Conservation (phyloP, 2,329 filamentous ascomycete species). For the Iodosphaeria phyllophila region DNA sequence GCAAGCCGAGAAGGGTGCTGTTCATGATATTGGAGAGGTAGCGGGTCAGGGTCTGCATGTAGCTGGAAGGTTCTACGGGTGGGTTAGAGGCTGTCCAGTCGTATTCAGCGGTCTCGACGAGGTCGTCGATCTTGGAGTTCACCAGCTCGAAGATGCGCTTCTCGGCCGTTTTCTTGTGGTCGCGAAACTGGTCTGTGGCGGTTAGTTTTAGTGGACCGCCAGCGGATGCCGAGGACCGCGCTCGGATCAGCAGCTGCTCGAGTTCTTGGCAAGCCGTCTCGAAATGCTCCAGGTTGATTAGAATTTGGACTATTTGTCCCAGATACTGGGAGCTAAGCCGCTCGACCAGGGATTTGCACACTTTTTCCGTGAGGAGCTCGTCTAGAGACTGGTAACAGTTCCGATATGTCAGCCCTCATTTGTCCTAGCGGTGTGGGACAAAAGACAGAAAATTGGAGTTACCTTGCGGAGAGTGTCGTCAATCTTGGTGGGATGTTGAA, state of each 20-base stretch:
- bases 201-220: constrained; percentile 62
- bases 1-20: constrained; percentile 80
- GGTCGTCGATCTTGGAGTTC: constrained; percentile 95
- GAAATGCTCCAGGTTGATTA: constrained; percentile 95
- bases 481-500: constrained; percentile 75
- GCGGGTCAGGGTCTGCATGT: constrained; percentile 85
- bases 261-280: constrained; percentile 83
- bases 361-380: constrained; percentile 78
- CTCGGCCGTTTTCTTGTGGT: constrained; percentile 87
- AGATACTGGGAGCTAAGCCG: constrained; percentile 82
- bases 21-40: constrained; percentile 96
- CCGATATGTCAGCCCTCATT: constrained; percentile 4
- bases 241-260: constrained; percentile 69
- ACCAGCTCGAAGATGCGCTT: constrained; percentile 97
- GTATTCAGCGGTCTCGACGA: constrained; percentile 94
- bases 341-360: constrained; percentile 79
- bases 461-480: constrained; percentile 77
- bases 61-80: constrained; percentile 63
- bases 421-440: background rate
- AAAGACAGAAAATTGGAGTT: constrained; percentile 6
- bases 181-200: constrained; percentile 72
- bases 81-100: constrained; percentile 52
- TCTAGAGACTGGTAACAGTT: constrained; percentile 56
- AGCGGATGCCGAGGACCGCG: constrained; percentile 63
- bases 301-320: constrained; percentile 93